Conservation (phyloP, 2,329 filamentous ascomycete genomes). For the Fusarium coffeatum region DNA sequence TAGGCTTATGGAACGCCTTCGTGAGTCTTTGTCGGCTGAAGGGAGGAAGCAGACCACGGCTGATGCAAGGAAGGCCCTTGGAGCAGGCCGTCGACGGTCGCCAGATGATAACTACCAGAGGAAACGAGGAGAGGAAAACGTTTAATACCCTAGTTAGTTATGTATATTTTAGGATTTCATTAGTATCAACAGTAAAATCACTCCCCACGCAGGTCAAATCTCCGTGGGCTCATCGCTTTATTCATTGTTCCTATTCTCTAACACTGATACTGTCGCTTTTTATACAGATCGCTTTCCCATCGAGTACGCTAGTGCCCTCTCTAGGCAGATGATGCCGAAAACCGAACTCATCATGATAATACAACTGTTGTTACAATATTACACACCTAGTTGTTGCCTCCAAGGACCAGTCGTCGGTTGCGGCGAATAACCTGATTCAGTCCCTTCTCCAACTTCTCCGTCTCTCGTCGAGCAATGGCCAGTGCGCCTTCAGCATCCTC, state of each 20-base stretch:
- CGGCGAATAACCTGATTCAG: constrained; percentile 69
- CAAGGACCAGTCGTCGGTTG: constrained; percentile 66
- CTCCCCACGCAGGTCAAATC: neutral
- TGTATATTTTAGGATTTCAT: neutral
- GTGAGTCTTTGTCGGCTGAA: constrained; percentile 47
- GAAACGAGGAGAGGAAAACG: neutral
- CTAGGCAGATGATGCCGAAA: neutral
- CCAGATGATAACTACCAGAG: neutral
- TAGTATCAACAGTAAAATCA: neutral
- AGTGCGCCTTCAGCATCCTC: constrained; percentile 72
- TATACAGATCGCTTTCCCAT: neutral
- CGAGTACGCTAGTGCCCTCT: neutral
- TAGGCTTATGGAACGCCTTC: constrained; percentile 67
- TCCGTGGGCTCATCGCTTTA: neutral
- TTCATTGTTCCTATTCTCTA: neutral
- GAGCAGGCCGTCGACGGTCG: constrained; percentile 13
- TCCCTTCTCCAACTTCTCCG: constrained; percentile 71
- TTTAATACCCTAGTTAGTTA: constrained; percentile 3
- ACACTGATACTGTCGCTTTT: neutral
- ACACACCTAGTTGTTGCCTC: constrained; percentile 43
- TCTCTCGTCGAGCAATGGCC: constrained; percentile 65
- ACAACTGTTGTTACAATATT: neutral
- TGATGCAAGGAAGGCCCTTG: constrained; percentile 12
- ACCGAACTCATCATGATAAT: neutral
- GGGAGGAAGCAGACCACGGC: constrained; percentile 28